A percentile compares a stretch with the other conserved stretches of the same genome.
phyloP scores from a whole-genome alignment of 306 rosid genomes.

The Quercus glauca region DNA sequence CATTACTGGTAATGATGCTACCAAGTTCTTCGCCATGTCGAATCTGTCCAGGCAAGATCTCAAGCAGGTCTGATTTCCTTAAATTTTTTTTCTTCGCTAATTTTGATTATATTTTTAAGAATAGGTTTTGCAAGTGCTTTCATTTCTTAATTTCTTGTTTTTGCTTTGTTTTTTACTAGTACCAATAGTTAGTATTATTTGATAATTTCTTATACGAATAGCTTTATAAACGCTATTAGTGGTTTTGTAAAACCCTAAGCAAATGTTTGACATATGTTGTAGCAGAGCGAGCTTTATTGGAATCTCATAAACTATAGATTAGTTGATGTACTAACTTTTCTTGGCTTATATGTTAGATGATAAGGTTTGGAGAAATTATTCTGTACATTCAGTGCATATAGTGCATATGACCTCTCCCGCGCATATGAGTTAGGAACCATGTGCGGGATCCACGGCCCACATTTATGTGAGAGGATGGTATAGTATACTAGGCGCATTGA shows the following conservation, averaged over 20 bases:
- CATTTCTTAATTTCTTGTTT: background rate
- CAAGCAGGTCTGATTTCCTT: slow-evolving; percentile 61
- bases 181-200: too few species aligned
- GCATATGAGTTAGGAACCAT: too few species aligned
- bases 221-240: too few species aligned
- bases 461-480: too few species aligned
- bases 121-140: background rate
- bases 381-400: too few species aligned
- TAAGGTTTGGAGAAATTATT: background rate
- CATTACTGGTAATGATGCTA: slow-evolving; percentile 79
- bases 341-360: background rate
- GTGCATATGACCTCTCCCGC: too few species aligned
- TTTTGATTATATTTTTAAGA: background rate
- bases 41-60: slow-evolving; percentile 73
- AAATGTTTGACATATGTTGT: background rate
- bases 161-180: background rate
- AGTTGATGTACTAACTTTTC: background rate
- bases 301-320: background rate
- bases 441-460: too few species aligned
- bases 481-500: too few species aligned
- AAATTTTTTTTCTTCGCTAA: background rate
- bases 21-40: slow-evolving; percentile 68
- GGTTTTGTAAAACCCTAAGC: background rate
- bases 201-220: too few species aligned
- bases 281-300: background rate